A percentile compares a stretch with the other conserved stretches of the same genome.
phyloP scores from a whole-genome alignment of 2,329 filamentous ascomycete genomes.

The Neofusicoccum umdonicola region DNA sequence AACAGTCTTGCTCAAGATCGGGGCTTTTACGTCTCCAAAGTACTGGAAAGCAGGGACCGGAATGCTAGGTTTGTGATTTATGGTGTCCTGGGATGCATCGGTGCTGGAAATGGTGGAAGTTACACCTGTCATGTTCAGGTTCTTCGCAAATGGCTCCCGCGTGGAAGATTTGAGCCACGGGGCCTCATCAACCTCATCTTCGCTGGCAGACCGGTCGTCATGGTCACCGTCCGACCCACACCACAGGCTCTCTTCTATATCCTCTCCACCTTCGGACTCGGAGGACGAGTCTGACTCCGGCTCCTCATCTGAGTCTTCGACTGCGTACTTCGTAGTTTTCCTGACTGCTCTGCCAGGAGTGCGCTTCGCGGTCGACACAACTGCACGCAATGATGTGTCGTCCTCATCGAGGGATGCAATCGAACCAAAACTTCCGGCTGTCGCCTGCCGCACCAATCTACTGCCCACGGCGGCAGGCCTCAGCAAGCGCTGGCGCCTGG shows the following conservation, averaged over 20 bases:
- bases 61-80: background rate
- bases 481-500: slow-evolving; percentile 32
- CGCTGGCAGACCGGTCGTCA: slow-evolving; percentile 30
- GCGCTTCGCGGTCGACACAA: background rate
- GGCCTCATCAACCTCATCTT: slow-evolving; percentile 22
- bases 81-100: background rate
- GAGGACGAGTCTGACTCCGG: background rate
- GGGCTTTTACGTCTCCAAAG: background rate
- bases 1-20: background rate
- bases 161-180: background rate
- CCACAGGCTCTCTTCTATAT: slow-evolving; percentile 9
- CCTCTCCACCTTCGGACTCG: background rate
- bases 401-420: slow-evolving; percentile 23
- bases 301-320: background rate
- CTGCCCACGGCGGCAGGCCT: slow-evolving; percentile 34
- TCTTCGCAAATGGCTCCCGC: background rate
- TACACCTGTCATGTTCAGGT: background rate
- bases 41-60: background rate
- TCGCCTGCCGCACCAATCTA: slow-evolving; percentile 15
- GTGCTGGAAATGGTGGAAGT: background rate
- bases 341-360: background rate
- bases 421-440: slow-evolving; percentile 24
- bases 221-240: slow-evolving; percentile 19
- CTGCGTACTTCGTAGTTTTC: background rate
- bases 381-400: background rate